Evolutionary conservation across 106 monocot species (phyloP).

Genomic region (Alisma plantagoaquatica): DNA sequence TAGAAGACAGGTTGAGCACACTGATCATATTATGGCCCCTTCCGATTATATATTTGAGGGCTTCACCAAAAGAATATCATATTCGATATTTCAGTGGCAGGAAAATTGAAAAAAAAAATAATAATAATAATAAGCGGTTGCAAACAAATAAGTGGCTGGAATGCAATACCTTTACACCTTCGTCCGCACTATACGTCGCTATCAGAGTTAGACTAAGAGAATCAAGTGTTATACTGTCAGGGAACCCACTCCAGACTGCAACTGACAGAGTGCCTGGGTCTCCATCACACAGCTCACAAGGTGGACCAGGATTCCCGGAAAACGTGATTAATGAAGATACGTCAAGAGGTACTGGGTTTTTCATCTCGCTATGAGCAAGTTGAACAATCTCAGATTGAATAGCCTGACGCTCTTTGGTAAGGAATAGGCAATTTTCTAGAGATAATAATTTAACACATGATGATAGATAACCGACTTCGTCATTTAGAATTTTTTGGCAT

Average conservation of each 20-base stretch:
- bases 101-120: too few species aligned
- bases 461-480: conserved; percentile 86
- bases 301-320: conserved; percentile 80
- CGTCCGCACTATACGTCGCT: conserved; percentile 66
- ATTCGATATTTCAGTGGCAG: too few species aligned
- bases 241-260: conserved; percentile 93
- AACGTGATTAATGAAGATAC: conserved; percentile 91
- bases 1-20: too few species aligned
- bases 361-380: conserved; percentile 82
- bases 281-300: conserved; percentile 83
- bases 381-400: conserved; percentile 89
- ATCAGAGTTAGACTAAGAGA: conserved; percentile 80
- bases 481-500: conserved; percentile 92
- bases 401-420: conserved; percentile 65
- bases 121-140: neutral
- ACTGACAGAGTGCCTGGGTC: conserved; percentile 79
- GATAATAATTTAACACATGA: conserved; percentile 91
- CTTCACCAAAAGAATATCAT: too few species aligned
- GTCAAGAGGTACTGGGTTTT: conserved; percentile 91
- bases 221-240: conserved; percentile 85
- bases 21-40: too few species aligned
- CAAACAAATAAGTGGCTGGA: neutral
- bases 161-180: conserved; percentile 88
- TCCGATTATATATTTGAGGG: too few species aligned
- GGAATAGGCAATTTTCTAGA: conserved; percentile 63